Evolutionary conservation across 2,329 filamentous ascomycete species (phyloP), one percentile per base, ranked within the genome.

Genomic region (Neophaeococcomyces mojaviensis): DNA sequence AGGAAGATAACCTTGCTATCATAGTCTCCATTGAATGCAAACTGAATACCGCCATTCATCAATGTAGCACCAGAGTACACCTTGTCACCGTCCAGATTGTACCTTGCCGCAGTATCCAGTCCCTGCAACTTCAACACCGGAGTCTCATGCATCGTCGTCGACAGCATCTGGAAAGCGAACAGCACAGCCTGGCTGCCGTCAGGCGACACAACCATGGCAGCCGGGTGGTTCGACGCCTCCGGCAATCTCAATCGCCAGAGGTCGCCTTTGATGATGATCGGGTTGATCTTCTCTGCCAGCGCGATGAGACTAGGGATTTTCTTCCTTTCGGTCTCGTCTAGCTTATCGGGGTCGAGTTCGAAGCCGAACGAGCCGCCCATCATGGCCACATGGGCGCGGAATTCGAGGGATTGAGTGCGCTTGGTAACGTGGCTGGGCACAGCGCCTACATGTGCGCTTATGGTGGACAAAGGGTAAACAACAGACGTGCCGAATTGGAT

Each of bases 361-460:
- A 83, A 70, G 0, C 80, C 80, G 53, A 83, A 83, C 0, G 77
- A 80, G 2, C 79, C 79, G 46, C 80, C 80, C 79, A 82, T 82
- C 67, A 82, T 78, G 4, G 80, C 80, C 0, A 83, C 79, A 46
- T 82, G 79, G 0, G 75, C 78, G 28, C 80, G 77, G 65, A 83
- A 82, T 1, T 61, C 60, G 10, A 83, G 68, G 0, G 78, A 72
- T 1, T 74, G 74, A 1, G 69, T 74, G 16, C 79, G 76, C 0
- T 67, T 61, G 0, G 77, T 80, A 28, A 77, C 62, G 0, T 73
- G 70, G 52, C 82, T 83, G 1, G 79, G 79, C 0, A 80, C 71
- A 0, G 72, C 72, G 7, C 76, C 79, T 28, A 83, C 66, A 58
- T 84, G 80, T n/a, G 78, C 80, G 1, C 76, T 79, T 78, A 83